phyloP scores from a whole-genome alignment of 345 rosid species.

The Microcos paniculata region DNA sequence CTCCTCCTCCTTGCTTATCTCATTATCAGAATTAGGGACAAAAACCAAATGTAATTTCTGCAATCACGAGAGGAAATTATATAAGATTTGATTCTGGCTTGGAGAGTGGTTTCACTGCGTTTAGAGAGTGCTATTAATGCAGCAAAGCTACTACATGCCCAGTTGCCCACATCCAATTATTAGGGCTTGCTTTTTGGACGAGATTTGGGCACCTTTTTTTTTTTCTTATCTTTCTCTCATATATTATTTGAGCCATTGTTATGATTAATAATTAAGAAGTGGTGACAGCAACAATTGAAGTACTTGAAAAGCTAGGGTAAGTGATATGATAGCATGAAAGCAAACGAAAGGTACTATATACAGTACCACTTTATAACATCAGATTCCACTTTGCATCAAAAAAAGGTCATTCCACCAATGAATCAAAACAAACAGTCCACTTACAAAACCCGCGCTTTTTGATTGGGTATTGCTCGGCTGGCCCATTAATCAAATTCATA shows the following conservation, averaged over 20 bases:
- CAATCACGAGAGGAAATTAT: too few relatives aligned
- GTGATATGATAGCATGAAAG: neutral
- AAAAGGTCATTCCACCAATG: neutral
- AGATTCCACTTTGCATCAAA: constrained; percentile 11
- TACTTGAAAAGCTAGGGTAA: neutral
- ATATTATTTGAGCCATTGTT: neutral
- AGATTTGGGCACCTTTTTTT: neutral
- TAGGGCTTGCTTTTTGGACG: constrained; percentile 3
- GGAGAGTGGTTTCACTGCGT: neutral
- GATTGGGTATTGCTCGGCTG: too few relatives aligned
- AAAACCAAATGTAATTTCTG: too few relatives aligned
- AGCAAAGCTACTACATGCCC: neutral
- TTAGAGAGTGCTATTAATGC: neutral
- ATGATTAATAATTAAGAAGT: too few relatives aligned
- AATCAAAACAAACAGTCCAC: neutral
- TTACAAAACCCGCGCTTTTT: neutral
- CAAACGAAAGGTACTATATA: neutral
- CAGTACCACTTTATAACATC: neutral
- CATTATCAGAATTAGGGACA: neutral
- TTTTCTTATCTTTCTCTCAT: neutral
- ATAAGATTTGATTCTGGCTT: neutral
- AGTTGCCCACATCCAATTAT: neutral
- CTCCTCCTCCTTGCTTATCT: neutral
- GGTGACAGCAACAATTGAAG: neutral
- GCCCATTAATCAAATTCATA: too few relatives aligned